A percentile compares a stretch with the other conserved stretches of the same genome.
phyloP scores from a whole-genome alignment of 371 early-diverging fungal species.

The Rhizopus arrhizus region DNA sequence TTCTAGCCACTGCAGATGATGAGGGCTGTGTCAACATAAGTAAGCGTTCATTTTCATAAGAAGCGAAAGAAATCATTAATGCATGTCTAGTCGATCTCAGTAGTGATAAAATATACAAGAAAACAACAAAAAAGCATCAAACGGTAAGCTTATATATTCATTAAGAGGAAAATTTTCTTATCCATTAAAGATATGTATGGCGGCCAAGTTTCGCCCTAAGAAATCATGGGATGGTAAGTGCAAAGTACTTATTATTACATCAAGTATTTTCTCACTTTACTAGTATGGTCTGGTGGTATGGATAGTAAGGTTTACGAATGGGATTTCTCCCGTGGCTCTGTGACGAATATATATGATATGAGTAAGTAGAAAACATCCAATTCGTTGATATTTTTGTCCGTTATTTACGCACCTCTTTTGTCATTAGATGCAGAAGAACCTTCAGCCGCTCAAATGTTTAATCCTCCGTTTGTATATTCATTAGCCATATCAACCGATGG shows the following conservation, averaged over 20 bases:
- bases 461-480: conserved; percentile 53
- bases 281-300: conserved; percentile 57
- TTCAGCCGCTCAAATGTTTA: conserved; percentile 46
- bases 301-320: conserved; percentile 47
- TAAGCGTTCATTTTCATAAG: conserved; percentile 13
- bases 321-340: conserved; percentile 49
- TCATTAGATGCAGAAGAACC: conserved; percentile 34
- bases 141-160: conserved; percentile 23
- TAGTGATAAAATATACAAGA: conserved; percentile 44
- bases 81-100: conserved; percentile 42
- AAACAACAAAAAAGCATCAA: conserved; percentile 41
- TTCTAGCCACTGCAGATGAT: conserved; percentile 49
- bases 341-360: conserved; percentile 33
- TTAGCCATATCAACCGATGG: conserved; percentile 33
- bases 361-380: conserved; percentile 18
- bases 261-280: not conserved
- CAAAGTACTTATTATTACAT: not conserved
- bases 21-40: conserved; percentile 44
- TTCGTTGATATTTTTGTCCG: not conserved
- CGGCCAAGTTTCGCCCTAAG: conserved; percentile 40
- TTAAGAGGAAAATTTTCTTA: no score
- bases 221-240: conserved; percentile 53
- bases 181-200: conserved; percentile 48
- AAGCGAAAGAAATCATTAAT: not conserved
- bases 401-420: not conserved